Conservation (phyloP, 2,329 filamentous ascomycete species). For the Pseudocercospora eumusae region DNA sequence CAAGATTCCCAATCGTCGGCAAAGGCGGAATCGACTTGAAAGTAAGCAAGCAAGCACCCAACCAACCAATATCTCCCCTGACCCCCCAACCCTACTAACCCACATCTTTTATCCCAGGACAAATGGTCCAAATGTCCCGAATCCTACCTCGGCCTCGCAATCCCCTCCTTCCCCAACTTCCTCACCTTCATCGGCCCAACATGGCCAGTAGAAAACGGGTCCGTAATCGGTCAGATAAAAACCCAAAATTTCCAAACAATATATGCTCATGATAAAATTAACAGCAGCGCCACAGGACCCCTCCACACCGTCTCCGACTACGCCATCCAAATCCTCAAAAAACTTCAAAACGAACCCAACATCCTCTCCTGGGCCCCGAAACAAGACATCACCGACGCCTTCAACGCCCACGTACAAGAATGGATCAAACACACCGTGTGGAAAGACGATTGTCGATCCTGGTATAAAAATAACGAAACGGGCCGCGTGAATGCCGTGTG, state of each 20-base stretch:
- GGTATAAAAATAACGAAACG: constrained; percentile 51
- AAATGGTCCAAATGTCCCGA: constrained; percentile 45
- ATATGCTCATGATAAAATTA: no score
- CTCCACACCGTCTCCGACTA: constrained; percentile 45
- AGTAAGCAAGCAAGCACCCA: no score
- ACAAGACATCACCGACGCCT: constrained; percentile 46
- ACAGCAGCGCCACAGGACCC: constrained; percentile 30
- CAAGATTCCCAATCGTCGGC: constrained; percentile 49
- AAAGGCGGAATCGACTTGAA: constrained; percentile 44
- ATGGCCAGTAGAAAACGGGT: constrained; percentile 51
- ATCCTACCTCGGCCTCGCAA: constrained; percentile 46
- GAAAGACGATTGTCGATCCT: constrained; percentile 47
- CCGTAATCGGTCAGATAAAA: constrained; percentile 43
- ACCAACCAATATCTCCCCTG: no score
- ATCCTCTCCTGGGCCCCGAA: constrained; percentile 46
- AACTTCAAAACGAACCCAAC: constrained; percentile 51
- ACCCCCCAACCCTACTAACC: no score
- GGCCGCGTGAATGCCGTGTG: constrained; percentile 52
- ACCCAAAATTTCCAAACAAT: no score
- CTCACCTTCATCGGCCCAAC: constrained; percentile 42
- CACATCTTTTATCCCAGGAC: no score
- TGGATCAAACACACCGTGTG: constrained; percentile 55
- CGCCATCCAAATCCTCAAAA: constrained; percentile 47
- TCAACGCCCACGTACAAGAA: constrained; percentile 48
- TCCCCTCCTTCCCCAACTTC: constrained; percentile 49